Evolutionary conservation across 2,329 filamentous ascomycete genomes (phyloP).

Genomic region (Hansfordia pulvinata): DNA sequence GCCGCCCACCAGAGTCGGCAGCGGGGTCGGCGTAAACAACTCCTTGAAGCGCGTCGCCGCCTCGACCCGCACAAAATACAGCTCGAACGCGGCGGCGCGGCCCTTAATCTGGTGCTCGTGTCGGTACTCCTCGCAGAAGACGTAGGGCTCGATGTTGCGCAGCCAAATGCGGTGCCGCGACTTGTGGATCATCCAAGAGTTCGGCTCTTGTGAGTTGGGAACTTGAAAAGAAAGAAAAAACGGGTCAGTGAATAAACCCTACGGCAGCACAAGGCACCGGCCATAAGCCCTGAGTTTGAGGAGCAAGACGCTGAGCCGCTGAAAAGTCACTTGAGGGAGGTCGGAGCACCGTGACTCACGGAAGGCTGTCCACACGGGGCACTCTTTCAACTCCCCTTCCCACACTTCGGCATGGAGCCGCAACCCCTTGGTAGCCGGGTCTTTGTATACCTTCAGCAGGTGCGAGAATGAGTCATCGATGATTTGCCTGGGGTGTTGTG

Average conservation of each 20-base stretch:
- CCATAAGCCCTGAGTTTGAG: background rate
- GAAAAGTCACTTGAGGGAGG: background rate
- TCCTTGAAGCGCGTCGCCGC: constrained; percentile 5
- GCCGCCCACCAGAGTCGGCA: no score
- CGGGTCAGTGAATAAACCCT: no score
- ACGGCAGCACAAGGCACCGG: no score
- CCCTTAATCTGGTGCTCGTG: constrained; percentile 28
- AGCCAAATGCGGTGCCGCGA: constrained; percentile 33
- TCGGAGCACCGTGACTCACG: no score
- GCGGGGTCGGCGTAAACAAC: constrained; percentile 2
- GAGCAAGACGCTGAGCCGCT: background rate
- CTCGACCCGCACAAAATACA: constrained; percentile 12
- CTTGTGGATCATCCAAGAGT: constrained; percentile 36
- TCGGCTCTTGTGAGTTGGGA: background rate
- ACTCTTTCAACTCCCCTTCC: constrained; percentile 37
- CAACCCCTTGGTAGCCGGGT: constrained; percentile 29
- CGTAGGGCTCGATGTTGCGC: constrained; percentile 40
- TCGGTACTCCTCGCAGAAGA: constrained; percentile 43
- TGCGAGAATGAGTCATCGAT: constrained; percentile 40
- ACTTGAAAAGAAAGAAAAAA: constrained; percentile 1
- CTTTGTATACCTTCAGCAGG: constrained; percentile 38
- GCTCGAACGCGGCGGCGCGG: constrained; percentile 15
- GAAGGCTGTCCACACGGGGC: constrained; percentile 53
- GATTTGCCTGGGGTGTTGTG: constrained; percentile 31
- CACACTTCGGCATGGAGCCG: constrained; percentile 42